phyloP scores from a whole-genome alignment of 805 yeast genomes.

The Pichia pseudocactophila region DNA sequence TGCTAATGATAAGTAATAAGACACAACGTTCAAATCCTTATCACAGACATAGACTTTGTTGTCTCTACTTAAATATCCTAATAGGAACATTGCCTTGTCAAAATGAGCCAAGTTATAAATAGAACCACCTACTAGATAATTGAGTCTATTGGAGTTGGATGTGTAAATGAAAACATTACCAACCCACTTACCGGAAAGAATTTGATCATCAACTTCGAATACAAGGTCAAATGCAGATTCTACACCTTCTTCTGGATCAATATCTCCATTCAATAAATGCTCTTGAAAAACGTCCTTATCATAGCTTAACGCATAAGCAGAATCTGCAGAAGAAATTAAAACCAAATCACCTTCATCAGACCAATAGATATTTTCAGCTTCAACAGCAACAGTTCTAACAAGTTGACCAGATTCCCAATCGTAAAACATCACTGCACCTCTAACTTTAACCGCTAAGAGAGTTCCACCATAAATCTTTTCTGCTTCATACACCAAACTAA shows the following conservation, averaged over 20 bases:
- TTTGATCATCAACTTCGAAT: constrained; percentile 70
- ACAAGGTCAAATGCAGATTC: constrained; percentile 80
- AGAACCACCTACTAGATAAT: constrained; percentile 92
- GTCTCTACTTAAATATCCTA: constrained; percentile 88
- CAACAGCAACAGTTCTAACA: constrained; percentile 85
- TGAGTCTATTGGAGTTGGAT: constrained; percentile 76
- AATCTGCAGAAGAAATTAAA: constrained; percentile 60
- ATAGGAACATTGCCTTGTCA: constrained; percentile 74
- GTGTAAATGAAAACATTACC: constrained; percentile 96
- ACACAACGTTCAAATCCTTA: constrained; percentile 74
- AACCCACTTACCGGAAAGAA: constrained; percentile 89
- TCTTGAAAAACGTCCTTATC: constrained; percentile 58
- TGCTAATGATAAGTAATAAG: constrained; percentile 73
- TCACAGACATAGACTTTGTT: constrained; percentile 86
- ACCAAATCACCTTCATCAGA: constrained; percentile 87
- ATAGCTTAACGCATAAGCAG: constrained; percentile 70
- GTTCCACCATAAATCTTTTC: constrained; percentile 84
- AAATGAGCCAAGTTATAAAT: constrained; percentile 88
- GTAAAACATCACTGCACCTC: constrained; percentile 77
- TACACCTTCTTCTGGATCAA: constrained; percentile 79
- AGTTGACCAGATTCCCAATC: constrained; percentile 88
- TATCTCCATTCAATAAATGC: constrained; percentile 47
- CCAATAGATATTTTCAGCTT: constrained; percentile 80
- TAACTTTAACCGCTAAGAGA: constrained; percentile 76
- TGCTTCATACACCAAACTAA: constrained; percentile 62